Conservation (phyloP, 2,329 filamentous ascomycete species). For the Aspergillus viridinutans region DNA sequence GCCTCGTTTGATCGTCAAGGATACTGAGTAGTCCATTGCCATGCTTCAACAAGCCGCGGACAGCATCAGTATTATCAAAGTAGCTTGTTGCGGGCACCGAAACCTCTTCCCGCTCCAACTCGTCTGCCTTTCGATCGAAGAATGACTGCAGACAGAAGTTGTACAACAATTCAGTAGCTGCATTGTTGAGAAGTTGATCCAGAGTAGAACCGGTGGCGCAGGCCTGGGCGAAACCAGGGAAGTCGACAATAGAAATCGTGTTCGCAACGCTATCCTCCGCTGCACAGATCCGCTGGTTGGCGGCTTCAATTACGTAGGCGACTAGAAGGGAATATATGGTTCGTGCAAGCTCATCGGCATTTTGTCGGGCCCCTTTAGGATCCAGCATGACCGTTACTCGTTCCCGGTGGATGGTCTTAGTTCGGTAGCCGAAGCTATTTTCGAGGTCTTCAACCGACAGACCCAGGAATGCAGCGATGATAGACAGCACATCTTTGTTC, state of each 20-base stretch:
- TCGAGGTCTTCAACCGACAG: slow-evolving; percentile 78
- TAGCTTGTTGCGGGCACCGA: slow-evolving; percentile 87
- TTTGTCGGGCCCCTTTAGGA: slow-evolving; percentile 79
- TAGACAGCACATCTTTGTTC: slow-evolving; percentile 84
- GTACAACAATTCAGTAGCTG: slow-evolving; percentile 86
- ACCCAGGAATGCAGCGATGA: slow-evolving; percentile 91
- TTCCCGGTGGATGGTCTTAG: slow-evolving; percentile 92
- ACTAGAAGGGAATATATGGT: slow-evolving; percentile 92
- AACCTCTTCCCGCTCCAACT: slow-evolving; percentile 92
- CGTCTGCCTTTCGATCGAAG: slow-evolving; percentile 89
- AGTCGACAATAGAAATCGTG: slow-evolving; percentile 92
- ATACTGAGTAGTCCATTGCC: slow-evolving; percentile 93
- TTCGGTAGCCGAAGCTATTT: slow-evolving; percentile 87
- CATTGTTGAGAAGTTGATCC: slow-evolving; percentile 92
- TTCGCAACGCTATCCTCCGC: slow-evolving; percentile 84
- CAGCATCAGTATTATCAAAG: slow-evolving; percentile 94
- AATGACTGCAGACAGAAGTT: slow-evolving; percentile 93
- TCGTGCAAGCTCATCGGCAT: slow-evolving; percentile 88
- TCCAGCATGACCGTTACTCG: slow-evolving; percentile 99
- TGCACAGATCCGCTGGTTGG: slow-evolving; percentile 86
- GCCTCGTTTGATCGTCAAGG: slow-evolving; percentile 88
- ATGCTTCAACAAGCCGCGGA: slow-evolving; percentile 83
- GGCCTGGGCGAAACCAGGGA: slow-evolving; percentile 88
- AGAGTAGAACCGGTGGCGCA: slow-evolving; percentile 77
- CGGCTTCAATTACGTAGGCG: slow-evolving; percentile 85